These are phyloP conservation scores for Calocybe indica DNA, from an alignment of 768 basidiomycete species.

Conservation along the genomic window DNA sequence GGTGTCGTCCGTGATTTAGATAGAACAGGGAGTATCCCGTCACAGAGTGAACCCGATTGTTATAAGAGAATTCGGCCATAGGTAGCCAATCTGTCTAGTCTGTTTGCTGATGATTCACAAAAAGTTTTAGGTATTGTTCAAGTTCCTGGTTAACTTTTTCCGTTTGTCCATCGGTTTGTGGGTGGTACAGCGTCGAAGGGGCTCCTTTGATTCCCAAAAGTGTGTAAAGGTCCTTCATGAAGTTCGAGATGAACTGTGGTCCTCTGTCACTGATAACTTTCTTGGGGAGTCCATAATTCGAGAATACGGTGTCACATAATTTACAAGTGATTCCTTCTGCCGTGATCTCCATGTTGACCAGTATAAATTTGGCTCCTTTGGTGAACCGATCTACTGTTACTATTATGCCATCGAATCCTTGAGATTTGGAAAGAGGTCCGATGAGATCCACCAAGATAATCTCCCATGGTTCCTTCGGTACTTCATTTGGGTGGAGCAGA, in stretches of 20 bases:
- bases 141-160: neutral
- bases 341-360: constrained; percentile 11
- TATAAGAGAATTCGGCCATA: constrained; percentile 25
- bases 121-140: constrained; percentile 18
- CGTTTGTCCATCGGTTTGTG: too few relatives aligned
- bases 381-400: constrained; percentile 18
- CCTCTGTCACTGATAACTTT: too few relatives aligned
- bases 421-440: constrained; percentile 22
- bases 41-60: constrained; percentile 17
- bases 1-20: constrained; percentile 21
- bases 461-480: constrained; percentile 21
- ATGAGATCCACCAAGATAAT: constrained; percentile 32
- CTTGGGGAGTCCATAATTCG: too few relatives aligned
- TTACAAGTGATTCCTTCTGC: constrained; percentile 7
- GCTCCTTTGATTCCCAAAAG: too few relatives aligned
- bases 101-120: constrained; percentile 18
- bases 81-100: constrained; percentile 25
- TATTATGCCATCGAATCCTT: constrained; percentile 28
- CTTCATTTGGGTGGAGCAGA: constrained; percentile 11
- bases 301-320: too few relatives aligned
- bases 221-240: too few relatives aligned
- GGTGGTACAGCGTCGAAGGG: too few relatives aligned
- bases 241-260: too few relatives aligned
- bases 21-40: constrained; percentile 25
- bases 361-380: constrained; percentile 16